Base-by-base conservation (phyloP, 768 basidiomycete genomes). In the Melanogaster broomeanus region DNA sequence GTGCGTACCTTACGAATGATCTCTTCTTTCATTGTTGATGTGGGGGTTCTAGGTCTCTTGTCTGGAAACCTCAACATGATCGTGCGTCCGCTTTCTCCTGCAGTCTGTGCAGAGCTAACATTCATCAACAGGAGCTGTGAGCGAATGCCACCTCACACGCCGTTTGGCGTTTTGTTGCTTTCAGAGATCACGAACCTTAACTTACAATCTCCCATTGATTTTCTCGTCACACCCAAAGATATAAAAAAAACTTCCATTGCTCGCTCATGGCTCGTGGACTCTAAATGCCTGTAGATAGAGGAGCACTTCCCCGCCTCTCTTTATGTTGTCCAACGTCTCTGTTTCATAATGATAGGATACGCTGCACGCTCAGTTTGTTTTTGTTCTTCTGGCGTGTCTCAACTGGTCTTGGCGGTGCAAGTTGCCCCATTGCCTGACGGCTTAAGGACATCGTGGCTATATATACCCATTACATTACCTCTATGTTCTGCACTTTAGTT, bases 41-140 rank as follows among this genome's bases (percentile, higher is more conserved):
- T 18, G 11, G 22, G 11, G 21, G 13, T 10, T 58, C 10, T 51
- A 78, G 83, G 85, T 59, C 70, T 91, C 49, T 73, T 91, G 51
- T 86, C 86, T 22, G 89, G 90, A 40, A 87, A 86, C 66, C 70
- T 91, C 53, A 85, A 80, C 65, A 82, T 88, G 79, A 90, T 83
- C 47, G 83, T 83, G 61, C 58, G 77, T 73, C 28, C 48, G 41
- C 28, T 47, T 4, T 15, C 19, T 44, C 44, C 15, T 24, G n/a
- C 42, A 22, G n/a, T 35, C 15, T 48, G 12, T 4, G 7, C 1
- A 7, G 5, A 19, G 9, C 52, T 60, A 25, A 60, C 34, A 2
- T 30, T 28, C 27, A 8, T 45, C 2, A 19, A 34, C 30, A 72
- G 71, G 71, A 72, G 44, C 49, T 72, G 45, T 72, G 39, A 71